Base-by-base conservation (phyloP, 257 asterid genomes). In the Jacaranda mimosifolia region DNA sequence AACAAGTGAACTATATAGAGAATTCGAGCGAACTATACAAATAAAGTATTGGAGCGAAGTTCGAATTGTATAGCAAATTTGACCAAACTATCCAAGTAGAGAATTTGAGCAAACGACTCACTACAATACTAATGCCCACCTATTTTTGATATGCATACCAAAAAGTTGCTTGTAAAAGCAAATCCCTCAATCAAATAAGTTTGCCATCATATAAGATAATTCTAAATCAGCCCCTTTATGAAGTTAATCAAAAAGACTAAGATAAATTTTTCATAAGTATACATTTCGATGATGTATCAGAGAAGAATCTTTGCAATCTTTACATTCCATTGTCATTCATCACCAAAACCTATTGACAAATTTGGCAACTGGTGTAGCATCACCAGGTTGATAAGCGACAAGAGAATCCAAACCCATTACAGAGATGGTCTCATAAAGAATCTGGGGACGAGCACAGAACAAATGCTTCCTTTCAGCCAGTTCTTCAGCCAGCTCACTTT, bases 401-500 rank as follows among this genome's bases (percentile, higher is more conserved):
- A 92, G 91, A 73, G 96, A 83, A 59, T 80, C 86, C 32, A 59
- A 65, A 60, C 90, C 87, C 98, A 92, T 85, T 7, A 86, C 77
- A 0, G 85, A 82, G 14, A 94, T 80, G 36, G 89, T 90, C 80
- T 83, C 83, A 46, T 80, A 79, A 14, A 94, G 93, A 2, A 90
- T 87, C 78, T 86, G 91, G 6, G 99, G 99, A 26, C 85, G 85
- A 87, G 97, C 94, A 49, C 93, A 93, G 81, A 89, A 87, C 92
- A 95, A 85, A 75, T 95, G 98, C 43, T 87, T 91, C 80, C 92
- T 81, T 69, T 89, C 92, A 0, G 98, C 99, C 72, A 95, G 89
- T 86, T 89, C 98, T 78, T 95, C 99, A 26, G 99, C 98, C 56
- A 96, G 85, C 83, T 96, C 98, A 3, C 90, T 88, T 83, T 96